A percentile compares a stretch with the other conserved stretches of the same genome.
These are phyloP conservation scores for Cryptococcus sp. DNA, from an alignment of 1,284 basidiomycete species.

Conservation along the genomic window DNA sequence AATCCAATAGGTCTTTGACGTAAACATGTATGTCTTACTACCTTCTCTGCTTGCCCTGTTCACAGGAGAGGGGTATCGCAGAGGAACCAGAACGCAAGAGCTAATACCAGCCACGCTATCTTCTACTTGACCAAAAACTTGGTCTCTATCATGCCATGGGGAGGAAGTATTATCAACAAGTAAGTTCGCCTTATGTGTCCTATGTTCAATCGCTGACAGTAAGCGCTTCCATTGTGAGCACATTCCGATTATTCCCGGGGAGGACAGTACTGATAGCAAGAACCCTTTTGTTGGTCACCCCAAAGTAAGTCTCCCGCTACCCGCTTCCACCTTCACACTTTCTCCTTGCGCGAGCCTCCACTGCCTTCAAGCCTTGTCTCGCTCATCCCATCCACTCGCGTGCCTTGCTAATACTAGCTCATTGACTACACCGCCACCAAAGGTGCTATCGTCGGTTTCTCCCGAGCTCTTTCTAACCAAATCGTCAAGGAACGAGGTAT, in stretches of 20 bases:
- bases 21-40: constrained; percentile 35
- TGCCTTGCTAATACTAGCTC: too few relatives aligned
- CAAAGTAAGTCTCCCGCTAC: constrained; percentile 9
- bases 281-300: constrained; percentile 55
- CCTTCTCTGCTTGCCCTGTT: background rate
- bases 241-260: too few relatives aligned
- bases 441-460: constrained; percentile 55
- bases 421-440: constrained; percentile 59
- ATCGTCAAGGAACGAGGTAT: constrained; percentile 55
- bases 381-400: background rate
- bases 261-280: constrained; percentile 1
- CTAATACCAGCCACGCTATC: constrained; percentile 51
- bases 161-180: constrained; percentile 54
- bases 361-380: background rate
- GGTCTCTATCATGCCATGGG: constrained; percentile 49
- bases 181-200: too few relatives aligned
- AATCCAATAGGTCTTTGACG: constrained; percentile 48
- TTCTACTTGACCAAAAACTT: constrained; percentile 56
- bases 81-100: too few relatives aligned
- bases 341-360: background rate
- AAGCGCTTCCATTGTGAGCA: constrained; percentile 11
- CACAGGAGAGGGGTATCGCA: constrained; percentile 2
- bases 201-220: too few relatives aligned
- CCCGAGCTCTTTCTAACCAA: constrained; percentile 54
- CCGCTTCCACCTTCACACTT: background rate